Evolutionary conservation across 2,329 filamentous ascomycete genomes (phyloP), one percentile per base, ranked within the genome.

Genomic region (Cercospora citrullina): DNA sequence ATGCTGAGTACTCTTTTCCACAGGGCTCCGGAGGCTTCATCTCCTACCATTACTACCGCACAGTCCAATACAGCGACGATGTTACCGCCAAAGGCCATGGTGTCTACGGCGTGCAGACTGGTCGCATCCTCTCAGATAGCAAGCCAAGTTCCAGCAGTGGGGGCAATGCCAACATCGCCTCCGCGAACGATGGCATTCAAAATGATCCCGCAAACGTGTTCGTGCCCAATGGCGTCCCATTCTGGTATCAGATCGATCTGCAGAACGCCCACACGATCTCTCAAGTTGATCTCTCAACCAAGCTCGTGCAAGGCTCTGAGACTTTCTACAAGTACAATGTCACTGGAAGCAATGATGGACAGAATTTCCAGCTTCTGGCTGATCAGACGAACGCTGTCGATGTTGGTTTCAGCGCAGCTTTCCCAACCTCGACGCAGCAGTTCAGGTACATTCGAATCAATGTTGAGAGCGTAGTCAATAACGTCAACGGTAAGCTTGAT

Each of bases 181-280:
- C 68, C 4, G 68, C 68, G 23, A 72, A 72, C 45, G 70, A 72
- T 42, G 70, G 70, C 10, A 66, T 65, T 23, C 66, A 70, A 42
- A 63, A 68, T 18, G 57, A 63, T 18, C 64, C 66, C 0, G 48
- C 36, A n/a, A 60, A 55, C 8, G 62, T 67, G 1, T 73, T 71
- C 48, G 64, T 68, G 7, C 71, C 71, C 9, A 60, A 42, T 10
- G 61, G 55, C 5, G 71, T 73, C 30, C 71, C 71, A 2, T 73
- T 73, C 57, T 71, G 64, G 70, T 70, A 69, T 36, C 64, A 72
- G 48, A 69, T 73, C 62, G 70, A 73, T 53, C 58, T 73, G 12
- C 67, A 70, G 16, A 45, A 65, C 14, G 39, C 65, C 0, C 60
- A 71, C 30, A 26, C 55, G 1, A 66, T 73, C 39, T 55, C 65